phyloP scores from a whole-genome alignment of 2,329 filamentous ascomycete genomes.

The Penicillium occitanis region DNA sequence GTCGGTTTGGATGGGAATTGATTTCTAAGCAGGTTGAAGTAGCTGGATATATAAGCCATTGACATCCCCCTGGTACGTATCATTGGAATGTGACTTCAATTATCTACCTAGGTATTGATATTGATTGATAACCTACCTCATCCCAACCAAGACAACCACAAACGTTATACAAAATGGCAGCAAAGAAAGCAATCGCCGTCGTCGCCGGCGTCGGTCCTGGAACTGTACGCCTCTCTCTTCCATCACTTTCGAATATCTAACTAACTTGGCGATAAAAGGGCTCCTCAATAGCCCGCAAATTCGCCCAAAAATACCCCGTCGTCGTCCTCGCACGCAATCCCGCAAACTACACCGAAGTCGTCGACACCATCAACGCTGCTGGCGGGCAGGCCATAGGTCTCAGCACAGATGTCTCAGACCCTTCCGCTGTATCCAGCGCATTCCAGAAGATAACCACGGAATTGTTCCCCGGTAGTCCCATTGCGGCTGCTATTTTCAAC shows the following conservation, averaged over 20 bases:
- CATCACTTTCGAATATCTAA: not conserved
- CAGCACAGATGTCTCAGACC: conserved; percentile 58
- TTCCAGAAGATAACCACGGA: conserved; percentile 56
- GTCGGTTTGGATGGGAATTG: not conserved
- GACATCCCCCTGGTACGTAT: not conserved
- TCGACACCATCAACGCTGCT: conserved; percentile 58
- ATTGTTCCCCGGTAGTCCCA: conserved; percentile 44
- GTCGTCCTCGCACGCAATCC: conserved; percentile 60
- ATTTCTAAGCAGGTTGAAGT: conserved; percentile 13
- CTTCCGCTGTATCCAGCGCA: conserved; percentile 53
- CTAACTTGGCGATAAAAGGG: conserved; percentile 37
- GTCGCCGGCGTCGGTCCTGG: conserved; percentile 51
- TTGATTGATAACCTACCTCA: not conserved
- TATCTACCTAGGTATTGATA: not conserved
- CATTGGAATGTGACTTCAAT: not conserved
- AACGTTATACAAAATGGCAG: conserved; percentile 12
- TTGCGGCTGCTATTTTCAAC: conserved; percentile 62
- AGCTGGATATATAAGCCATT: no score
- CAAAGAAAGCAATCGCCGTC: conserved; percentile 45
- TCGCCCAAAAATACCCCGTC: conserved; percentile 59
- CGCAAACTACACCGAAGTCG: conserved; percentile 55
- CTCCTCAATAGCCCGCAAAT: conserved; percentile 60
- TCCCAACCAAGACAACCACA: not conserved
- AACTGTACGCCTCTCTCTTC: conserved; percentile 34
- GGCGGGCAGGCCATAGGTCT: conserved; percentile 63